Evolutionary conservation across 1,139 yeast genomes (phyloP), one percentile per base, ranked within the genome.

Genomic region (Lodderomyces oxycetoniae): DNA sequence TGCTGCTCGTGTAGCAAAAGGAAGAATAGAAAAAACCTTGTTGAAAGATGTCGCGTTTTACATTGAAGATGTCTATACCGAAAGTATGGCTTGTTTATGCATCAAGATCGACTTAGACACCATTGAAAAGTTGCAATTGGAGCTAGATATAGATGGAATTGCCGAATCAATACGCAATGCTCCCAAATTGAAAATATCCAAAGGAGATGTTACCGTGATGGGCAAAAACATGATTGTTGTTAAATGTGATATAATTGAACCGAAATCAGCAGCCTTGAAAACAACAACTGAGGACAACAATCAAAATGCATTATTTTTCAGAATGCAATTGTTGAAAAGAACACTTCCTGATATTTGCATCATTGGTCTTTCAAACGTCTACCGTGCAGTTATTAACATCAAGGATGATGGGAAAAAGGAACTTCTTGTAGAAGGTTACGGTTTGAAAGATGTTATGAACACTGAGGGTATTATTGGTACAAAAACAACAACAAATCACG

Each of bases 1-100:
- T 53, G 96, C 97, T 19, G 98, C 98, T 0, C 79, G 99, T 59
- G 96, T 93, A 46, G 98, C 93, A 27, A 93, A 93, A 62, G 98
- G 99, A 34, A 77, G 99, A 56, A 77, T 93, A 37, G 99, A 93
- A 57, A 93, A 91, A 66, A 93, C 98, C 0, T 63, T 82, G 38
- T 63, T 93, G 41, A 78, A 80, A 44, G 98, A 93, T 54, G 82
- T 93, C 43, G 88, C 94, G 3, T 85, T 62, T 52, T 89, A 77
- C 57, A 83, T 93, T 46, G 96, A 91, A 55, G 99, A 93, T 63
- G 96, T 91, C 12, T 93, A 89, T 59, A 81, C 78, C 46, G 85
- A 86, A 46, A 75, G 77, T 47, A 69, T 77, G 61, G 87, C 96
- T 1, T 88, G 69, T 53, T 67, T 93, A 36, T 82, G 88, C 39